Conservation (phyloP, 108 stramenopile genomes). For the Skeletonema costatum region DNA sequence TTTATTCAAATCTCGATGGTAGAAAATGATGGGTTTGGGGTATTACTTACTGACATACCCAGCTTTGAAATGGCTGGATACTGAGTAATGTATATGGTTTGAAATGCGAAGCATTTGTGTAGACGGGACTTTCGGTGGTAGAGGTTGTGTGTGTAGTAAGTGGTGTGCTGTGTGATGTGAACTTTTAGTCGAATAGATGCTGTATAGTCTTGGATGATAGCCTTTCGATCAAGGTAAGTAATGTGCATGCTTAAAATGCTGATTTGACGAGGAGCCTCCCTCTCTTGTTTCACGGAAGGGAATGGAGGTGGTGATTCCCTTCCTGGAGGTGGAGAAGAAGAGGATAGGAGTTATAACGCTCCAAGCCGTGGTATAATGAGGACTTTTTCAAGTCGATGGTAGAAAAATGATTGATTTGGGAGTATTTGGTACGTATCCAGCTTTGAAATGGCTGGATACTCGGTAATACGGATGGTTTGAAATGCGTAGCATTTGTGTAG, state of each 20-base stretch:
- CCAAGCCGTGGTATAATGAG: too few relatives aligned
- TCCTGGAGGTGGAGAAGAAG: too few relatives aligned
- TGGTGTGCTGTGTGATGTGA: background rate
- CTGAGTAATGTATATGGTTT: background rate
- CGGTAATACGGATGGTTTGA: background rate
- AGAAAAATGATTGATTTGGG: too few relatives aligned
- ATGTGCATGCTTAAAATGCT: background rate
- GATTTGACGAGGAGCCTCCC: background rate
- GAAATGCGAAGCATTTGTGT: background rate
- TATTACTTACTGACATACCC: too few relatives aligned
- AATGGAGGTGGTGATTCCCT: too few relatives aligned
- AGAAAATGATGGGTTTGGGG: too few relatives aligned
- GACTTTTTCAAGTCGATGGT: too few relatives aligned
- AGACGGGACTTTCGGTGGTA: background rate
- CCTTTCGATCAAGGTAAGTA: background rate
- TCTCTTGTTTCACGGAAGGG: background rate
- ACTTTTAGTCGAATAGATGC: background rate
- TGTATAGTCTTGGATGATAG: background rate
- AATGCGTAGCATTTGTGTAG: background rate
- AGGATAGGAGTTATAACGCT: too few relatives aligned
- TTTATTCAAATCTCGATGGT: background rate
- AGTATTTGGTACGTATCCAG: too few relatives aligned
- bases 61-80: too few relatives aligned
- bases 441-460: too few relatives aligned
- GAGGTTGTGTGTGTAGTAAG: background rate